Base-by-base conservation (phyloP, 192 early-diverging fungal species). In the Coemansia sp. region DNA sequence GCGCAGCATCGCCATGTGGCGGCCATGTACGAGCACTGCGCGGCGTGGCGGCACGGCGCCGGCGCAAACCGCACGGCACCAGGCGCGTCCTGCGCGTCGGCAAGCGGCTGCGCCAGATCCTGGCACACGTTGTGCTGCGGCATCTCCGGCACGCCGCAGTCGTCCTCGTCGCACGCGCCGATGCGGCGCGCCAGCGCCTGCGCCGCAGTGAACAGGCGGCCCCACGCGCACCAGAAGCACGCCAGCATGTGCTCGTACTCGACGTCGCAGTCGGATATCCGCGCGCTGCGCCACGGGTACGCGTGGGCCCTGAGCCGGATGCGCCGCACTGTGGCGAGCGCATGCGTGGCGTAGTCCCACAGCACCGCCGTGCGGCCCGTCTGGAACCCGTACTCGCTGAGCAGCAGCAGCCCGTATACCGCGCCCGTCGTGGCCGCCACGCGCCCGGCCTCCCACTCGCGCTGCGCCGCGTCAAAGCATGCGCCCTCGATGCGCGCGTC, bases 361-460 rank as follows among this genome's bases (percentile, higher is more conserved):
- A 75, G 55, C 12, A 55, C 64, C 5, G 59, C 18, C 26, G 43
- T 36, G 41, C 72, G 69, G 6, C 73, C 78, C 8, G 67, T 72
- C 59, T 71, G 73, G 63, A 68, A 71, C 21, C 67, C 78, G 60
- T 81, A 81, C 56, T 81, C 78, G 70, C 78, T 76, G 6, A 81
- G 60, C 53, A 72, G 62, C 36, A 81, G 69, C 58, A 76, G 55
- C 15, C 66, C 73, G 39, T 61, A 72, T 0, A 76, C 69, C 0
- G 67, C 69, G 43, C 67, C 66, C 0, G 70, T 59, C 1, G 63
- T 64, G 4, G 73, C 38, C 21, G 35, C 59, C 3, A 75, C 78
- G 18, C 46, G 66, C 10, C 64, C 73, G 0, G 36, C 18, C 18
- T 51, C 66, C 73, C 73, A 81, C 49, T 72, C 70, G 49, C 67